phyloP scores from a whole-genome alignment of 176 grass and related monocot species.

The Lolium perenne region DNA sequence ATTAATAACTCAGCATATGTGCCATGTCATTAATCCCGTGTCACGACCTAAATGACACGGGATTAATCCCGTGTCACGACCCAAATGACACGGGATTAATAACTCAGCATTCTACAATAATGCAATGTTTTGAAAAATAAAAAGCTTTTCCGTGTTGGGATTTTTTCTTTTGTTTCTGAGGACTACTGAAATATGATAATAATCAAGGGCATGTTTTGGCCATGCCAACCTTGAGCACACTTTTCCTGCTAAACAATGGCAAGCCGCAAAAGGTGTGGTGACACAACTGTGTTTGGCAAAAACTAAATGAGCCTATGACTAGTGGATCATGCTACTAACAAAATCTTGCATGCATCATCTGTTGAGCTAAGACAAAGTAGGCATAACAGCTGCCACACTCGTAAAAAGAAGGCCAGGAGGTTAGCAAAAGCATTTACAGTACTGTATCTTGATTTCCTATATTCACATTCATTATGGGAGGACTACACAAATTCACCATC shows the following conservation, averaged over 20 bases:
- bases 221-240: background rate
- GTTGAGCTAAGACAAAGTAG: background rate
- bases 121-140: background rate
- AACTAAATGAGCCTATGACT: background rate
- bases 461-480: background rate
- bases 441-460: background rate
- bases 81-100: background rate
- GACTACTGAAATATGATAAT: background rate
- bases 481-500: background rate
- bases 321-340: background rate
- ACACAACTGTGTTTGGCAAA: background rate
- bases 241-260: background rate
- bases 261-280: background rate
- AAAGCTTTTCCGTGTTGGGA: background rate
- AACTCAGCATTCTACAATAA: slow-evolving; percentile 1
- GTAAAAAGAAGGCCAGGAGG: background rate
- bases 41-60: background rate
- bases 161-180: background rate
- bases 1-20: no score
- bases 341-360: background rate
- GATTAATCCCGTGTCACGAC: background rate
- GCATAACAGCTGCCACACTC: background rate
- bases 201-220: background rate
- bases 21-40: background rate
- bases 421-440: slow-evolving; percentile 27